phyloP scores from a whole-genome alignment of 1,139 yeast genomes.

The Saccharomyces pastorianus region DNA sequence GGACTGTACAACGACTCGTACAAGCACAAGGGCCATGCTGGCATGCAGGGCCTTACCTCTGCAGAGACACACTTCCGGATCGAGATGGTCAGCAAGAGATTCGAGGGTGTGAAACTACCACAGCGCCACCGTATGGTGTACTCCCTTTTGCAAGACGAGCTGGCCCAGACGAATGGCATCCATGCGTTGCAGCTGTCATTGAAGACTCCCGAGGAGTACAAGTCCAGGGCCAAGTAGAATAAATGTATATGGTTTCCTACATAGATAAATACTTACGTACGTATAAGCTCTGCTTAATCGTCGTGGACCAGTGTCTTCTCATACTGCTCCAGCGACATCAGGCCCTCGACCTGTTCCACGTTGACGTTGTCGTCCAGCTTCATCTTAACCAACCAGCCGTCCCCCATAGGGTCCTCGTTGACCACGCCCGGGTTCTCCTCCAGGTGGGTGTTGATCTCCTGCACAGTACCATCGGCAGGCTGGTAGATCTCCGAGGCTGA shows the following conservation, averaged over 20 bases:
- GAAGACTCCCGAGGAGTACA: conserved; percentile 59
- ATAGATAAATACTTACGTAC: neutral
- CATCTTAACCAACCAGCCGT: conserved; percentile 81
- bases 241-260: neutral
- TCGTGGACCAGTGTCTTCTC: conserved; percentile 53
- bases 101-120: conserved; percentile 62
- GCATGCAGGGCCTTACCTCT: conserved; percentile 64
- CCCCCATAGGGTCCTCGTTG: conserved; percentile 85
- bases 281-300: conserved; percentile 4
- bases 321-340: conserved; percentile 54
- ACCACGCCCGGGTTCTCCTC: conserved; percentile 69
- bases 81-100: conserved; percentile 62
- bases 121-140: conserved; percentile 75
- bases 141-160: conserved; percentile 59
- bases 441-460: conserved; percentile 61
- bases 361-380: conserved; percentile 32
- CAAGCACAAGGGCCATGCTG: conserved; percentile 84
- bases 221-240: conserved; percentile 25
- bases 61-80: conserved; percentile 78
- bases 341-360: conserved; percentile 30
- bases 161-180: conserved; percentile 53
- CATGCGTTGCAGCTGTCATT: conserved; percentile 88
- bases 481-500: conserved; percentile 88
- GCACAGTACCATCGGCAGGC: conserved; percentile 72
- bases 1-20: conserved; percentile 68